These are phyloP conservation scores for Aspergillus pseudoglaucus DNA, from an alignment of 2,329 filamentous ascomycete species.

Conservation along the genomic window DNA sequence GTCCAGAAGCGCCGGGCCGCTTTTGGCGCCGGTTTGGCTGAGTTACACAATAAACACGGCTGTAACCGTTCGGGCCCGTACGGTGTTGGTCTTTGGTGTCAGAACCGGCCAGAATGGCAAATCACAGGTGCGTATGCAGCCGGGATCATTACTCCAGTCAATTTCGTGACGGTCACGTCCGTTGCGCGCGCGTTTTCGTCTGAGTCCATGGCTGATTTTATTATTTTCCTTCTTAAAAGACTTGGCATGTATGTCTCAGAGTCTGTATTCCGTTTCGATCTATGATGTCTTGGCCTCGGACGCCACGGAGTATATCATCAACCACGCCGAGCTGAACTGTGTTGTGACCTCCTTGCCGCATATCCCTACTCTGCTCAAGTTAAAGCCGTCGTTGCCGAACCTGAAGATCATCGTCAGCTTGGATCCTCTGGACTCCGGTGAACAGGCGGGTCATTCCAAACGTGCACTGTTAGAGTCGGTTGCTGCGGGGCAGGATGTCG, in stretches of 20 bases:
- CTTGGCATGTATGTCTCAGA: slow-evolving; percentile 78
- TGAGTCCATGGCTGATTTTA: neutral
- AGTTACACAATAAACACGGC: slow-evolving; percentile 69
- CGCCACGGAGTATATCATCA: slow-evolving; percentile 90
- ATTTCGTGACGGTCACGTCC: neutral
- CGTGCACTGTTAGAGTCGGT: slow-evolving; percentile 67
- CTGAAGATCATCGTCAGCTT: slow-evolving; percentile 85
- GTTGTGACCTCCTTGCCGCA: slow-evolving; percentile 75
- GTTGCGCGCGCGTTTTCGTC: neutral
- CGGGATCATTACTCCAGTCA: neutral
- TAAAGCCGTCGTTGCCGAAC: slow-evolving; percentile 67
- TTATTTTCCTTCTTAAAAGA: slow-evolving; percentile 45
- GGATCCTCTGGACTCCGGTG: slow-evolving; percentile 74
- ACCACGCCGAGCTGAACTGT: slow-evolving; percentile 70
- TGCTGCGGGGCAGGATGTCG: slow-evolving; percentile 65
- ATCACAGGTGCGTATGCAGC: slow-evolving; percentile 54
- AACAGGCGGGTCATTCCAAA: slow-evolving; percentile 72
- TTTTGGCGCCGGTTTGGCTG: slow-evolving; percentile 76
- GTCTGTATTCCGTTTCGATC: slow-evolving; percentile 82
- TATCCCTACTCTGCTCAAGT: slow-evolving; percentile 71
- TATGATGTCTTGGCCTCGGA: slow-evolving; percentile 94
- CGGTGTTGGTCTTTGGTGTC: slow-evolving; percentile 76
- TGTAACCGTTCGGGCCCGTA: slow-evolving; percentile 58
- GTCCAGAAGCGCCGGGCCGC: slow-evolving; percentile 74
- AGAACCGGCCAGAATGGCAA: slow-evolving; percentile 86